Evolutionary conservation across 2,329 filamentous ascomycete species (phyloP).

Genomic region (Trichophyton simii): DNA sequence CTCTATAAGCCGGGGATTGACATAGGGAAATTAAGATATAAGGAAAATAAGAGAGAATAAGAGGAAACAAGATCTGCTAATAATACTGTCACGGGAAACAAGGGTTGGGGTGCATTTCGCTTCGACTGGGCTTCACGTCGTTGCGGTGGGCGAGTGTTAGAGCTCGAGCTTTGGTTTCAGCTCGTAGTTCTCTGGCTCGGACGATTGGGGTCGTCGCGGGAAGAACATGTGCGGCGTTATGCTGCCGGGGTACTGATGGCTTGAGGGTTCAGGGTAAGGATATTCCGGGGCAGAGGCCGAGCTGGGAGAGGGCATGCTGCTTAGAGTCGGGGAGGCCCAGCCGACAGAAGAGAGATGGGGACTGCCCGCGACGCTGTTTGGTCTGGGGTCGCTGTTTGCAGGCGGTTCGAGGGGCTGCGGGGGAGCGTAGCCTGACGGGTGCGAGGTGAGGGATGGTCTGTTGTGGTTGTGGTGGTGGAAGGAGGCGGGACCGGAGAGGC

Average conservation of each 20-base stretch:
- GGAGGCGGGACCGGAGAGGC: slow-evolving; percentile 39
- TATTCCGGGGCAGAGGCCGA: slow-evolving; percentile 45
- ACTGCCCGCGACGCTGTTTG: slow-evolving; percentile 64
- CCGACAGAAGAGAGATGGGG: slow-evolving; percentile 71
- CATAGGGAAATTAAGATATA: too few relatives aligned
- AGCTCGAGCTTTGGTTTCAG: slow-evolving; percentile 37
- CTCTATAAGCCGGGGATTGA: too few relatives aligned
- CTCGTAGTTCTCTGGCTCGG: slow-evolving; percentile 57
- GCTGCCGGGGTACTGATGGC: slow-evolving; percentile 36
- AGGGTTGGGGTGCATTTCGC: too few relatives aligned
- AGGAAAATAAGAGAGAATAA: too few relatives aligned
- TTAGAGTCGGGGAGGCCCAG: slow-evolving; percentile 77
- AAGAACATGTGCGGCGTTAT: slow-evolving; percentile 54
- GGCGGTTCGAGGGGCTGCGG: slow-evolving; percentile 75
- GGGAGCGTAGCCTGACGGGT: slow-evolving; percentile 70
- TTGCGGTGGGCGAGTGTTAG: too few relatives aligned
- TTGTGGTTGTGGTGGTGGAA: slow-evolving; percentile 17
- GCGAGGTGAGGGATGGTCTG: slow-evolving; percentile 61
- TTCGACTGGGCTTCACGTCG: too few relatives aligned
- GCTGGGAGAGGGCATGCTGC: slow-evolving; percentile 57
- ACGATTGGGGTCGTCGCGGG: slow-evolving; percentile 59
- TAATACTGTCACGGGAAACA: too few relatives aligned
- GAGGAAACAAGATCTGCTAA: too few relatives aligned
- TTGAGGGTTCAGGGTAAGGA: slow-evolving; percentile 62
- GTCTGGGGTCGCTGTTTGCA: slow-evolving; percentile 60